A percentile compares a stretch with the other conserved stretches of the same genome.
phyloP scores from a whole-genome alignment of 768 basidiomycete genomes.

The Pholiota microspora region DNA sequence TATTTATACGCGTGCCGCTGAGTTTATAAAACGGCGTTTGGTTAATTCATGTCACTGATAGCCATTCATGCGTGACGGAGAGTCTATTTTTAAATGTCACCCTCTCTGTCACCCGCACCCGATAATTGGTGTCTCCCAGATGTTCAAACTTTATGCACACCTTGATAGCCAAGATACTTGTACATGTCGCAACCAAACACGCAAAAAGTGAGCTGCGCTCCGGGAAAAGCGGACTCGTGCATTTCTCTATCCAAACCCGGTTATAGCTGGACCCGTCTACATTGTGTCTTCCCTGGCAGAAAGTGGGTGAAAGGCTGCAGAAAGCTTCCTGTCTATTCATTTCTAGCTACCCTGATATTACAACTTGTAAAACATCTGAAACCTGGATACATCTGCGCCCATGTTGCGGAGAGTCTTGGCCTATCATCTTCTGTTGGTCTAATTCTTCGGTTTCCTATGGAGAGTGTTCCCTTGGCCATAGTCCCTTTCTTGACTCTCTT shows the following conservation, averaged over 20 bases:
- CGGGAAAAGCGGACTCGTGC: not conserved
- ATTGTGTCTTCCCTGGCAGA: not conserved
- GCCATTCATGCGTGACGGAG: not conserved
- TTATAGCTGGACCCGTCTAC: not conserved
- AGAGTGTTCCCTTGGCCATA: not conserved
- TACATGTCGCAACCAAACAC: not conserved
- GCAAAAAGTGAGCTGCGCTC: not conserved
- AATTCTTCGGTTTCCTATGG: not conserved
- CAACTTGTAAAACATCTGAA: too few relatives aligned
- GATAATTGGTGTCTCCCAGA: not conserved
- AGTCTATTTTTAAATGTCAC: not conserved
- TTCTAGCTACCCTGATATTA: not conserved
- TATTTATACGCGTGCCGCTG: not conserved
- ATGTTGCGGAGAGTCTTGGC: not conserved
- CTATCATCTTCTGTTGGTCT: too few relatives aligned
- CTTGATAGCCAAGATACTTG: not conserved
- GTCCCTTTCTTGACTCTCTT: not conserved
- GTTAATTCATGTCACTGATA: not conserved
- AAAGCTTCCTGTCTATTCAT: not conserved
- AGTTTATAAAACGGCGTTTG: not conserved
- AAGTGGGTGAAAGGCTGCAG: too few relatives aligned
- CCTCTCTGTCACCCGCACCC: not conserved
- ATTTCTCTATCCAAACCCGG: not conserved
- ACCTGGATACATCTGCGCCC: too few relatives aligned
- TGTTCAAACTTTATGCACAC: not conserved